Evolutionary conservation across 768 basidiomycete species (phyloP).

Genomic region (Boletellus ananiceps): DNA sequence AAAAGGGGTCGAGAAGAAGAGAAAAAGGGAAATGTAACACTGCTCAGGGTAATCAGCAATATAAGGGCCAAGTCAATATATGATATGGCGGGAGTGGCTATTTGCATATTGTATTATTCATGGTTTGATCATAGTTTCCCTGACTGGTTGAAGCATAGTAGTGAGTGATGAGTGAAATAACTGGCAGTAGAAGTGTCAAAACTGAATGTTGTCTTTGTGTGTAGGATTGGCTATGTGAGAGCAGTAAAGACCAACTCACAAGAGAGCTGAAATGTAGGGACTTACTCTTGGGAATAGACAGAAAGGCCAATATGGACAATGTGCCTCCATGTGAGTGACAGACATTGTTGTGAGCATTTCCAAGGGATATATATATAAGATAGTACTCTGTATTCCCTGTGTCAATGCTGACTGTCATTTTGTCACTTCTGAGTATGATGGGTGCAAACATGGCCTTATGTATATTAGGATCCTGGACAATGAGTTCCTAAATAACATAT

Average conservation of each 20-base stretch:
- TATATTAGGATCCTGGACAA: slow-evolving; percentile 11
- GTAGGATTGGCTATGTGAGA: not conserved
- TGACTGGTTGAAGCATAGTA: not conserved
- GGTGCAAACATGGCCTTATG: slow-evolving; percentile 15
- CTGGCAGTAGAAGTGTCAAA: not conserved
- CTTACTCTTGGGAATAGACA: slow-evolving; percentile 29
- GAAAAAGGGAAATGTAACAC: no score
- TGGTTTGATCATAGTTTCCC: not conserved
- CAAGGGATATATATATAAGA: slow-evolving; percentile 13
- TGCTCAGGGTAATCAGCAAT: not conserved
- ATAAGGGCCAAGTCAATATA: not conserved
- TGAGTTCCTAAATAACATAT: slow-evolving; percentile 19
- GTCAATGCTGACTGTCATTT: slow-evolving; percentile 9
- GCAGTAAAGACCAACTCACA: not conserved
- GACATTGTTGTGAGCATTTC: slow-evolving; percentile 15
- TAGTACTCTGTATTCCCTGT: slow-evolving; percentile 16
- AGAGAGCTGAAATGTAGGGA: not conserved
- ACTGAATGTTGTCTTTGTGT: not conserved
- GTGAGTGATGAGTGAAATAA: not conserved
- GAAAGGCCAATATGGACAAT: slow-evolving; percentile 16
- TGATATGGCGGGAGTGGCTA: not conserved
- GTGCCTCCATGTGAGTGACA: slow-evolving; percentile 1
- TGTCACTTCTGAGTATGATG: slow-evolving; percentile 18
- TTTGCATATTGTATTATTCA: not conserved
- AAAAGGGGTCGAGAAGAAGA: no score